Evolutionary conservation across 352 stramenopile species (phyloP).

Genomic region (Thraustochytrium striatum): DNA sequence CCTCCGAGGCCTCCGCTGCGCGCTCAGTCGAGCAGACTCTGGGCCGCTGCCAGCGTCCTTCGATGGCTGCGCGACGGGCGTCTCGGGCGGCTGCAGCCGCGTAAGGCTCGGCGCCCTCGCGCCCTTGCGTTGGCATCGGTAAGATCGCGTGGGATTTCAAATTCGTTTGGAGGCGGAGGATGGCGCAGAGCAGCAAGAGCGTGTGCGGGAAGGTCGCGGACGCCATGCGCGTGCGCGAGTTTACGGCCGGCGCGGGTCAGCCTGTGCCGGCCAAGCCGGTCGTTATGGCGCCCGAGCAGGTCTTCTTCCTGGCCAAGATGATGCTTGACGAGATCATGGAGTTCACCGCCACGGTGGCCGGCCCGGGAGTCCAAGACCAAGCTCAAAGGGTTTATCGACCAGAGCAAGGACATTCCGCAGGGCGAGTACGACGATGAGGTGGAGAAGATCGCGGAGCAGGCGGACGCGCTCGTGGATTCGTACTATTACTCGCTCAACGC

Average conservation of each 20-base stretch:
- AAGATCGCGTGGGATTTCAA: no score
- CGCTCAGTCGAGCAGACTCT: no score
- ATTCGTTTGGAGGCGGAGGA: no score
- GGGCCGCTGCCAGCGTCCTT: no score
- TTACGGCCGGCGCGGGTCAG: conserved; percentile 50
- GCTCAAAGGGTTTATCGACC: conserved; percentile 48
- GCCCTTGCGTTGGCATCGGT: no score
- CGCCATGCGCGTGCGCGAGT: conserved; percentile 46
- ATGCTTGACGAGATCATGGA: conserved; percentile 56
- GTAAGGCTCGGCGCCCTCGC: no score
- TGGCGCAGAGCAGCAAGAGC: no score
- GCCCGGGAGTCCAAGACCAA: conserved; percentile 48
- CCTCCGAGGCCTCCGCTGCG: no score
- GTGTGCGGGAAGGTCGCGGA: neutral
- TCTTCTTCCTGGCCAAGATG: conserved; percentile 54
- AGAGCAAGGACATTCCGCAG: conserved; percentile 51
- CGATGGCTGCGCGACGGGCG: no score
- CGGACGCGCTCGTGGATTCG: conserved; percentile 53
- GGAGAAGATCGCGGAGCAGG: conserved; percentile 50
- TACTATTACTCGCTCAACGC: conserved; percentile 56
- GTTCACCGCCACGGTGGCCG: conserved; percentile 50
- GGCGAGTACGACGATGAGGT: conserved; percentile 43
- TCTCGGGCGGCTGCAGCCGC: no score
- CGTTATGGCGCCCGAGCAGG: conserved; percentile 46
- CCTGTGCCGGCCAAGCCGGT: conserved; percentile 39